These are phyloP conservation scores for Phaffia australis DNA, from an alignment of 768 basidiomycete species.

Conservation along the genomic window DNA sequence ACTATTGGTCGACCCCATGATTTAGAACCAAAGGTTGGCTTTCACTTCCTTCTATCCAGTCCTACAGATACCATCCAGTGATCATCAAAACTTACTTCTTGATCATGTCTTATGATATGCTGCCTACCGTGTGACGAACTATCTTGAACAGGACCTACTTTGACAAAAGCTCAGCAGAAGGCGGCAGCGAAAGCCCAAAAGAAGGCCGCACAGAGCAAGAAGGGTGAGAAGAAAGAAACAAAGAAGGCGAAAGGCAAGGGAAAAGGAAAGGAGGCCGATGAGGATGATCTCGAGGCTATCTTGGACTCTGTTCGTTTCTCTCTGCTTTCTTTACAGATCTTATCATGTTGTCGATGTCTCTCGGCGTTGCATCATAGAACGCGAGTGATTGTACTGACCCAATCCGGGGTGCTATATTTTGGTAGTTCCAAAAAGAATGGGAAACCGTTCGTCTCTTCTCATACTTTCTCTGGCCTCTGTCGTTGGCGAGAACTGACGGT, in stretches of 20 bases:
- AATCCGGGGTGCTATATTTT: slow-evolving; percentile 6
- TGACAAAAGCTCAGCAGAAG: slow-evolving; percentile 26
- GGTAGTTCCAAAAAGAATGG: slow-evolving; percentile 55
- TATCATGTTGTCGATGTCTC: slow-evolving; percentile 4
- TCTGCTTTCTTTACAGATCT: not conserved
- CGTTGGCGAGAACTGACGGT: not conserved
- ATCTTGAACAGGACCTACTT: too few relatives aligned
- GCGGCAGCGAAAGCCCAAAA: slow-evolving; percentile 47
- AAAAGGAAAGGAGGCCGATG: slow-evolving; percentile 48
- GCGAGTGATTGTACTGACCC: not conserved
- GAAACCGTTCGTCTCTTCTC: slow-evolving; percentile 47
- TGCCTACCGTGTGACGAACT: too few relatives aligned
- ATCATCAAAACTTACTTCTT: too few relatives aligned
- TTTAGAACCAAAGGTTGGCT: too few relatives aligned
- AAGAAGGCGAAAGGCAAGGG: slow-evolving; percentile 33
- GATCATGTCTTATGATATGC: too few relatives aligned
- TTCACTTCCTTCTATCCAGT: too few relatives aligned
- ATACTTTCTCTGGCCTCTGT: slow-evolving; percentile 1
- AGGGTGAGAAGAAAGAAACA: slow-evolving; percentile 54
- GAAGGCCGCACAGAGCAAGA: slow-evolving; percentile 52
- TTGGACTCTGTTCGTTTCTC: slow-evolving; percentile 48
- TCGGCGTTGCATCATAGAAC: not conserved
- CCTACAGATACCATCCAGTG: too few relatives aligned
- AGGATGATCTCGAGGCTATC: slow-evolving; percentile 65
- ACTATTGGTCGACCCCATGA: too few relatives aligned